Evolutionary conservation across 2,329 filamentous ascomycete genomes (phyloP), one percentile per base, ranked within the genome.

Genomic region (Raffaelea deltoideospora): DNA sequence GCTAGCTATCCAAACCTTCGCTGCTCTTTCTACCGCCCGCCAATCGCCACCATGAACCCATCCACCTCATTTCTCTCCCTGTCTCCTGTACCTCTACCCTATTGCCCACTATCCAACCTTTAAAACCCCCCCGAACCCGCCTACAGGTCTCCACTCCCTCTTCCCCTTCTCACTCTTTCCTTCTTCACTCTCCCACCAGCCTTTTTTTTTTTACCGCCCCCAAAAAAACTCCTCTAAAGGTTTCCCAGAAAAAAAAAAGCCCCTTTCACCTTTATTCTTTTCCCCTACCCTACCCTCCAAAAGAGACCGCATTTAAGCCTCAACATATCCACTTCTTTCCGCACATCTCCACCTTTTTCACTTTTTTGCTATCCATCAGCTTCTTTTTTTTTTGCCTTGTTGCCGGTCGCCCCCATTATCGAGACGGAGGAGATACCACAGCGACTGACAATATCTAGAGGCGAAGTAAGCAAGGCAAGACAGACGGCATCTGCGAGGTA

Each of bases 131-230:
- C n/a, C n/a, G n/a, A n/a, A n/a, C n/a, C n/a, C n/a, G n/a, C n/a
- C n/a, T n/a, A n/a, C 17, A 5, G 14, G 31, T 50, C 46, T 45
- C 43, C 41, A 47, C 48, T 48, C 50, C 45, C 48, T 47, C 43
- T 47, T 47, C 42, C 37, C 40, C 38, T 38, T 47, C 43, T 13
- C 28, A 8, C 28, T 30, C 15, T 11, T 30, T 15, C 18, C 28
- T 35, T 39, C 35, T 40, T 38, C 33, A 45, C 46, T 43, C 41
- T 43, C 41, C 39, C 32, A 32, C 43, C 40, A 43, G 37, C 38
- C 31, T 32, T 38, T 40, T 35, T 27, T 33, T 36, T 23, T 33
- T 33, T 34, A n/a, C 22, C 26, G 23, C 36, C 31, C 36, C 26
- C 30, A 39, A n/a, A n/a, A n/a, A n/a, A 34, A 33, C 36, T 36